phyloP scores from a whole-genome alignment of 2,329 filamentous ascomycete species.

The Colletotrichum sp. region DNA sequence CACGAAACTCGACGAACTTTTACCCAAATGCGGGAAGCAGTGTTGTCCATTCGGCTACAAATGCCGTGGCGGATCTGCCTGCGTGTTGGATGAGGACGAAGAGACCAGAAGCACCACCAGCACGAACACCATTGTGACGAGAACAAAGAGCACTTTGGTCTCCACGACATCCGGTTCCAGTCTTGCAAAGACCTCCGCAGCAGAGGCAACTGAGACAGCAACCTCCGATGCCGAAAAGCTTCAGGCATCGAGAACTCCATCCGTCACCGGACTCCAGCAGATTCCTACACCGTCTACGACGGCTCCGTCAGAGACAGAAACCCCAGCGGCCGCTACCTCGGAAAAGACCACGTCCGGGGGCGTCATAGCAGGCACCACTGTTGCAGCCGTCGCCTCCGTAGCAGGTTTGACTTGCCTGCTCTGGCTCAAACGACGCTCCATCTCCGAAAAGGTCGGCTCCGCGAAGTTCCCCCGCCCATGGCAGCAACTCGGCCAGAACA shows the following conservation, averaged over 20 bases:
- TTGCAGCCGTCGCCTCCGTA: slow-evolving; percentile 12
- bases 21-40: slow-evolving; percentile 61
- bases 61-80: slow-evolving; percentile 53
- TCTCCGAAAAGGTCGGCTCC: slow-evolving; percentile 7
- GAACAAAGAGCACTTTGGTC: neutral
- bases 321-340: neutral
- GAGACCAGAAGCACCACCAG: neutral
- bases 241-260: neutral
- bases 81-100: slow-evolving; percentile 57
- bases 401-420: slow-evolving; percentile 2
- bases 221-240: neutral
- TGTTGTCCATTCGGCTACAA: slow-evolving; percentile 78
- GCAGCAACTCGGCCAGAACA: neutral
- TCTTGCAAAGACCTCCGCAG: neutral
- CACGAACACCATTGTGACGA: neutral
- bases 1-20: slow-evolving; percentile 59
- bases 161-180: neutral
- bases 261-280: neutral
- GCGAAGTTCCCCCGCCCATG: neutral
- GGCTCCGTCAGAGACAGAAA: neutral
- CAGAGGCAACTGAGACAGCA: neutral
- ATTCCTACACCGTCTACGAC: neutral
- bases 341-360: neutral
- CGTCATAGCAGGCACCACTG: slow-evolving; percentile 9
- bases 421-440: slow-evolving; percentile 13